Evolutionary conservation across 257 asterid species (phyloP).

Genomic region (Nyctanthes arbortristis): DNA sequence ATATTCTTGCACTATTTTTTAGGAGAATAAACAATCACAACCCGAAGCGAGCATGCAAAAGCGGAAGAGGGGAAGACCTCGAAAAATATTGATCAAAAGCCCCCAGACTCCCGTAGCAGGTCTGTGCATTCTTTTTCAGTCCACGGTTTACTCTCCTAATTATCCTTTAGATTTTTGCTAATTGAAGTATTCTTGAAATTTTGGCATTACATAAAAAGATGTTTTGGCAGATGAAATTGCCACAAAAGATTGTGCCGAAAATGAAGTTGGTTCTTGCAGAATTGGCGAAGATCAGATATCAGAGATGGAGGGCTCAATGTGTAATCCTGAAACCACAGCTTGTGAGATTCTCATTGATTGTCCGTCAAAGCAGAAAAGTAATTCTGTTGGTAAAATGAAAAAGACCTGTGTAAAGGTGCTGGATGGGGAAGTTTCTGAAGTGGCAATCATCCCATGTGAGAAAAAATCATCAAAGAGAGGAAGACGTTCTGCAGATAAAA

Average conservation of each 20-base stretch:
- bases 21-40: constrained; percentile 39
- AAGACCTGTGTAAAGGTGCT: constrained; percentile 18
- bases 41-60: constrained; percentile 28
- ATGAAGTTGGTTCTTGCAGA: constrained; percentile 25
- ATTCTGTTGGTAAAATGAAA: constrained; percentile 21
- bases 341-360: constrained; percentile 22
- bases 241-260: constrained; percentile 24
- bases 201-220: constrained; percentile 24
- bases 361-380: constrained; percentile 27
- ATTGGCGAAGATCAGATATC: constrained; percentile 28
- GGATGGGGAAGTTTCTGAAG: constrained; percentile 34
- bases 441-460: constrained; percentile 33
- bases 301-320: constrained; percentile 22
- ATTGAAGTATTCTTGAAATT: not conserved
- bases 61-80: constrained; percentile 63
- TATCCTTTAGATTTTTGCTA: not conserved
- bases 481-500: constrained; percentile 28
- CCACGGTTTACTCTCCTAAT: constrained; percentile 16
- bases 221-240: constrained; percentile 25
- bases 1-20: constrained; percentile 22
- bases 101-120: constrained; percentile 37
- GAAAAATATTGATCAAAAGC: constrained; percentile 20
- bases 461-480: constrained; percentile 42
- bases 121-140: constrained; percentile 11
- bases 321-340: constrained; percentile 21